Conservation (phyloP, 345 rosid species). For the Durio zibethinus region DNA sequence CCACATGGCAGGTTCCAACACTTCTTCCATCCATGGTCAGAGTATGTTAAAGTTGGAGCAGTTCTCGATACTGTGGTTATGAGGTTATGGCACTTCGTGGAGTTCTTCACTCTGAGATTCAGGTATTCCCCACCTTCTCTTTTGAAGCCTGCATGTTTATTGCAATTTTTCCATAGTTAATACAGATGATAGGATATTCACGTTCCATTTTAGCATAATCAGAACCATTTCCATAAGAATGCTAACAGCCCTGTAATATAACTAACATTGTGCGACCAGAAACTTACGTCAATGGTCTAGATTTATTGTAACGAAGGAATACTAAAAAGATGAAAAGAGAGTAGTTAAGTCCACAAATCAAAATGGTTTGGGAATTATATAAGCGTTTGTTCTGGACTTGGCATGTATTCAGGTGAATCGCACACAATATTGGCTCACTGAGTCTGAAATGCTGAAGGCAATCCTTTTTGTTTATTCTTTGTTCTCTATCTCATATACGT, state of each 20-base stretch:
- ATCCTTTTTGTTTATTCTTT: neutral
- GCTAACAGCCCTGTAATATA: slow-evolving; percentile 15
- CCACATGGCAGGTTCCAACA: slow-evolving; percentile 62
- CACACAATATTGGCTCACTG: neutral
- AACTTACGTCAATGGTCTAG: neutral
- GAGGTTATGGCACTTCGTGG: slow-evolving; percentile 78
- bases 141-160: neutral
- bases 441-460: neutral
- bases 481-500: neutral
- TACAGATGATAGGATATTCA: slow-evolving; percentile 36
- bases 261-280: neutral
- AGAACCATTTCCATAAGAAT: slow-evolving; percentile 15
- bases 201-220: slow-evolving; percentile 22
- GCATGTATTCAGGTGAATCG: slow-evolving; percentile 10
- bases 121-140: slow-evolving; percentile 27
- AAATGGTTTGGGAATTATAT: slow-evolving; percentile 8
- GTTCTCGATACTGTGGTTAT: slow-evolving; percentile 52
- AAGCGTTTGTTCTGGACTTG: slow-evolving; percentile 24
- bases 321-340: neutral
- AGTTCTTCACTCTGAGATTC: slow-evolving; percentile 69
- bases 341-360: neutral
- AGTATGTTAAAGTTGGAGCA: slow-evolving; percentile 67
- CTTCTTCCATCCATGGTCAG: slow-evolving; percentile 67
- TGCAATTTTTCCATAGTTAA: neutral
- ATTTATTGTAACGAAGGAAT: slow-evolving; percentile 15